These are phyloP conservation scores for Coleophoma cylindrospora DNA, from an alignment of 2,329 filamentous ascomycete species.

Conservation along the genomic window DNA sequence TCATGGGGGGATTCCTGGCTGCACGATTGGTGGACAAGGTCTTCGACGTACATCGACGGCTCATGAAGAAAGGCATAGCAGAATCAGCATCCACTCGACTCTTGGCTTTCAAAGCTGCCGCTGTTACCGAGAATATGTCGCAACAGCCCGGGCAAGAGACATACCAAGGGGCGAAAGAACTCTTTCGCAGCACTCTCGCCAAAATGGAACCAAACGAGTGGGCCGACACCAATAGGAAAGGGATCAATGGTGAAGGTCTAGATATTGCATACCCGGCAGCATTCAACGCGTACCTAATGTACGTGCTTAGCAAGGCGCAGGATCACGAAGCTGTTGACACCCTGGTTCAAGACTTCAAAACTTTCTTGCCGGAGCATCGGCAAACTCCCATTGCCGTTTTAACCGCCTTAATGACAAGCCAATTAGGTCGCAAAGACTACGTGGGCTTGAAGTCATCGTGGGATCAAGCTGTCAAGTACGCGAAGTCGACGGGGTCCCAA, in stretches of 20 bases:
- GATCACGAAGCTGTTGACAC: conserved; percentile 44
- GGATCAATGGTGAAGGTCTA: conserved; percentile 10
- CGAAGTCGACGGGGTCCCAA: conserved; percentile 36
- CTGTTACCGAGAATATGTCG: conserved; percentile 12
- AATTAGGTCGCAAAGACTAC: conserved; percentile 52
- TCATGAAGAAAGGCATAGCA: conserved; percentile 32
- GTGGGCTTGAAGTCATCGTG: conserved; percentile 62
- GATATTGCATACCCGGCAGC: conserved; percentile 21
- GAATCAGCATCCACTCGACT: conserved; percentile 37
- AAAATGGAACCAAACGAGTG: conserved; percentile 21
- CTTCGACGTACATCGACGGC: conserved; percentile 39
- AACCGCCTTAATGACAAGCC: conserved; percentile 62
- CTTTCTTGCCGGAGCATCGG: conserved; percentile 31
- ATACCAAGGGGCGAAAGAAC: conserved; percentile 17
- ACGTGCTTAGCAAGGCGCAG: conserved; percentile 42
- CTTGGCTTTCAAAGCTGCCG: conserved; percentile 30
- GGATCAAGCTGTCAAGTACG: conserved; percentile 52
- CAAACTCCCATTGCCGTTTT: conserved; percentile 47
- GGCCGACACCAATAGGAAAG: conserved; percentile 17
- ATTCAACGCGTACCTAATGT: conserved; percentile 51
- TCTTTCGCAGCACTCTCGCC: conserved; percentile 17
- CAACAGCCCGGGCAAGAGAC: conserved; percentile 11
- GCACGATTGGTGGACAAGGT: conserved; percentile 39
- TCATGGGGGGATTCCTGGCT: conserved; percentile 41
- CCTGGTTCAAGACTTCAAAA: conserved; percentile 49